Evolutionary conservation across 164 flowering plant genomes (phyloP).

Genomic region (Chimonanthus praecox): DNA sequence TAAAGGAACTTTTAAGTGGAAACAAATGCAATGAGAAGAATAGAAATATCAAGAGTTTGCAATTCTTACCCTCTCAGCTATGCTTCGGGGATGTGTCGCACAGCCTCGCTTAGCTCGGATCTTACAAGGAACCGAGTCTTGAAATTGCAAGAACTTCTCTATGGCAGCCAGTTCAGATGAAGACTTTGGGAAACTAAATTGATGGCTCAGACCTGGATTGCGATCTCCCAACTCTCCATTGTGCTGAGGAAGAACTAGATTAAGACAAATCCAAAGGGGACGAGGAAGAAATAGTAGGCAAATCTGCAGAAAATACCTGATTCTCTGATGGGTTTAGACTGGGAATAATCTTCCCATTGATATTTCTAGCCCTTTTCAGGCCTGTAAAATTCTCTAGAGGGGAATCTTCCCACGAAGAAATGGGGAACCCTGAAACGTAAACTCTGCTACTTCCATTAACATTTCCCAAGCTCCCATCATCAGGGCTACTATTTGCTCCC

Average conservation of each 20-base stretch:
- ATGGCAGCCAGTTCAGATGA: slow-evolving; percentile 52
- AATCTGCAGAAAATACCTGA: slow-evolving; percentile 30
- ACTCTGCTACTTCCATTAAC: slow-evolving; percentile 13
- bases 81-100: slow-evolving; percentile 93
- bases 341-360: slow-evolving; percentile 29
- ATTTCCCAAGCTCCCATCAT: slow-evolving; percentile 28
- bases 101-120: slow-evolving; percentile 87
- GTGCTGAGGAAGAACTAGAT: slow-evolving; percentile 24
- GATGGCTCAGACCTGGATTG: slow-evolving; percentile 50
- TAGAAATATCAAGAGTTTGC: neutral
- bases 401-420: slow-evolving; percentile 63
- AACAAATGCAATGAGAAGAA: neutral
- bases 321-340: slow-evolving; percentile 32
- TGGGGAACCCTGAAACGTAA: slow-evolving; percentile 39
- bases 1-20: neutral
- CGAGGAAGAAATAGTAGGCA: neutral
- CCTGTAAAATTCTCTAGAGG: slow-evolving; percentile 31
- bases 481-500: slow-evolving; percentile 20
- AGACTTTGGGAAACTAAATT: slow-evolving; percentile 68
- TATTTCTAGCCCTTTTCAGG: slow-evolving; percentile 32
- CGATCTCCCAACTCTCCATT: slow-evolving; percentile 30
- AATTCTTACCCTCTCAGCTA: slow-evolving; percentile 82
- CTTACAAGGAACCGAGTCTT: slow-evolving; percentile 72
- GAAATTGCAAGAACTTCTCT: slow-evolving; percentile 54
- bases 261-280: neutral